Evolutionary conservation across 768 basidiomycete genomes (phyloP).

Genomic region (Calocybe gangraenosa): DNA sequence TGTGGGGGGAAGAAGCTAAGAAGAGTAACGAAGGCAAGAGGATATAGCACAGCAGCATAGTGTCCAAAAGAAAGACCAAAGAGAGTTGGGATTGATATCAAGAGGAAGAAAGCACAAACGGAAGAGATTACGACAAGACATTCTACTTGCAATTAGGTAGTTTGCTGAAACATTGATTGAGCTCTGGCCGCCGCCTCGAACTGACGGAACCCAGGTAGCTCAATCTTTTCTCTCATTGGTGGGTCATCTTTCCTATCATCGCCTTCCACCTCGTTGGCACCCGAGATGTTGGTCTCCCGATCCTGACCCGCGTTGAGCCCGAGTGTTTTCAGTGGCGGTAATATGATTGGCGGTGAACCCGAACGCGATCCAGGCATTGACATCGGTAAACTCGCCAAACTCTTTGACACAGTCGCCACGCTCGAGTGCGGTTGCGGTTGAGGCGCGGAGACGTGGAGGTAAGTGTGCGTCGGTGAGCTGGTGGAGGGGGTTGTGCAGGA

Average conservation of each 20-base stretch:
- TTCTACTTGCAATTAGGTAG: no score
- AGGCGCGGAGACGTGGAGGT: slow-evolving; percentile 5
- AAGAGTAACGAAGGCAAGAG: neutral
- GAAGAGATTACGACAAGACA: no score
- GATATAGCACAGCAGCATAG: slow-evolving; percentile 17
- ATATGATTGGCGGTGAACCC: slow-evolving; percentile 65
- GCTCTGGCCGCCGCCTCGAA: slow-evolving; percentile 52
- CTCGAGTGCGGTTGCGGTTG: slow-evolving; percentile 19
- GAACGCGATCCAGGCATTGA: slow-evolving; percentile 58
- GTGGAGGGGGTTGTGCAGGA: slow-evolving; percentile 13
- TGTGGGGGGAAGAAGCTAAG: no score
- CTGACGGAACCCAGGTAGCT: slow-evolving; percentile 59
- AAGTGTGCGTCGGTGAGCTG: slow-evolving; percentile 19
- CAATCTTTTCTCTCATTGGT: slow-evolving; percentile 32
- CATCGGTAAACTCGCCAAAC: slow-evolving; percentile 19
- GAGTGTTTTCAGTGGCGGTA: slow-evolving; percentile 56
- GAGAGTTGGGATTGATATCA: neutral
- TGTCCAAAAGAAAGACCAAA: neutral
- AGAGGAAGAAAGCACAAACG: no score
- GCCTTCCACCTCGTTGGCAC: slow-evolving; percentile 10
- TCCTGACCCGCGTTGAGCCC: slow-evolving; percentile 4
- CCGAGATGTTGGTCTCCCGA: slow-evolving; percentile 16
- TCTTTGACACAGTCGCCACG: slow-evolving; percentile 13
- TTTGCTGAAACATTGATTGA: slow-evolving; percentile 1
- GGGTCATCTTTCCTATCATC: slow-evolving; percentile 11